Evolutionary conservation across 2,329 filamentous ascomycete species (phyloP), one percentile per base, ranked within the genome.

Genomic region (Chrysoporthe deuterocubensis): DNA sequence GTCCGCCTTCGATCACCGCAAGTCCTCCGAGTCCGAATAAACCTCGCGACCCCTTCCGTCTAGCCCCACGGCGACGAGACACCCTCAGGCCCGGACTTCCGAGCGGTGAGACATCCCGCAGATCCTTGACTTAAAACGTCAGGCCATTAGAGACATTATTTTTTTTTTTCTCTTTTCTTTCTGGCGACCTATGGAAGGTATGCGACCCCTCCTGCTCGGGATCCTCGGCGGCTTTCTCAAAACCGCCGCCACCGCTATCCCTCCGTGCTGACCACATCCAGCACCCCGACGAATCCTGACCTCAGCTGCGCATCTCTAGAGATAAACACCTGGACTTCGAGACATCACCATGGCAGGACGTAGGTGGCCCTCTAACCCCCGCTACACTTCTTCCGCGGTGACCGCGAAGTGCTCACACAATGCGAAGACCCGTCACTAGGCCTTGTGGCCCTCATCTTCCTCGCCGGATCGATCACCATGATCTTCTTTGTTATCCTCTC

Each of bases 401-500:
- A 9, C 14, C 32, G 13, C 21, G 18, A 11, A 32, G 4, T 50
- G 40, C 62, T 68, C 32, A 68, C 42, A 43, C 5, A 6, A 40
- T n/a, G 43, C 13, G 21, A 70, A 84, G 82, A 82, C 73, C 77
- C 78, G 37, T 72, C 76, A 62, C 72, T 84, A 54, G 81, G 81
- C 74, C 72, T 82, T 48, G 74, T 75, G 56, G 83, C 79, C 76
- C 75, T 86, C 67, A 50, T 85, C 72, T 80, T 89, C 72, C 79
- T 87, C 71, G 83, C 78, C 69, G 79, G 77, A 61, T 84, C 85
- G 44, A 79, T 87, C 56, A 79, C 87, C 43, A 76, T 89, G 73
- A 81, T 88, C 64, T 85, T 84, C 77, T 88, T 89, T 81, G 78
- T 88, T 72, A 84, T 90, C 74, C 83, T 90, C 50, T 80, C 84